Evolutionary conservation across 345 rosid genomes (phyloP).

Genomic region (Toxicodendron radicans): DNA sequence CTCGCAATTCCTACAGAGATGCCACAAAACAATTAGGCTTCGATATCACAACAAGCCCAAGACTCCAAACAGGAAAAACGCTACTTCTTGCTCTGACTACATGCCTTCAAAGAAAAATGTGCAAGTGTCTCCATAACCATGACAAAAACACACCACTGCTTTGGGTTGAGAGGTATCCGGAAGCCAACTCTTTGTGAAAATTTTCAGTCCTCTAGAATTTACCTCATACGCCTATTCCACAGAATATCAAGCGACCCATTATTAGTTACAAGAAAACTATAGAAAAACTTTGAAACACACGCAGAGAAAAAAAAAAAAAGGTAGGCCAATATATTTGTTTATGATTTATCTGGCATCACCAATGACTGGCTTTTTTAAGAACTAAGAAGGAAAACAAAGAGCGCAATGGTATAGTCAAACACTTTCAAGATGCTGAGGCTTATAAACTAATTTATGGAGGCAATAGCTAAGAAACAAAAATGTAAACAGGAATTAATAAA

Average conservation of each 20-base stretch:
- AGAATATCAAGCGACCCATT: conserved; percentile 11
- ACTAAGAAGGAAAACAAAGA: not conserved
- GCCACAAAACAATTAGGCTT: conserved; percentile 13
- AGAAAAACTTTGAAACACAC: not conserved
- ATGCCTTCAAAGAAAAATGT: conserved; percentile 93
- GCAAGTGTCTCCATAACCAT: conserved; percentile 98
- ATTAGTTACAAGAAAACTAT: conserved; percentile 4
- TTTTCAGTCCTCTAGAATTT: conserved; percentile 85
- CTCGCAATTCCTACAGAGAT: conserved; percentile 72
- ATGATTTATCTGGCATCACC: not conserved
- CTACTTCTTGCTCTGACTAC: conserved; percentile 24
- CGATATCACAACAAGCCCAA: conserved; percentile 17
- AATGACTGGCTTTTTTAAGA: not conserved
- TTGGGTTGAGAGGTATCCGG: conserved; percentile 59
- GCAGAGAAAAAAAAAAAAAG: not conserved
- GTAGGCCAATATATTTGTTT: not conserved
- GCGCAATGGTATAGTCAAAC: not conserved
- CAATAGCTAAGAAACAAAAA: not conserved
- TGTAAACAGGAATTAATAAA: not conserved
- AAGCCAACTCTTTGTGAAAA: conserved; percentile 87
- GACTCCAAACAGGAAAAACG: conserved; percentile 8
- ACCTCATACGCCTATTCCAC: conserved; percentile 58
- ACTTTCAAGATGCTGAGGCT: not conserved
- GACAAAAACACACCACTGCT: conserved; percentile 83
- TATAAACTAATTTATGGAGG: not conserved